Conservation (phyloP, 495 filamentous ascomycete species). For the Tirmania nivea region DNA sequence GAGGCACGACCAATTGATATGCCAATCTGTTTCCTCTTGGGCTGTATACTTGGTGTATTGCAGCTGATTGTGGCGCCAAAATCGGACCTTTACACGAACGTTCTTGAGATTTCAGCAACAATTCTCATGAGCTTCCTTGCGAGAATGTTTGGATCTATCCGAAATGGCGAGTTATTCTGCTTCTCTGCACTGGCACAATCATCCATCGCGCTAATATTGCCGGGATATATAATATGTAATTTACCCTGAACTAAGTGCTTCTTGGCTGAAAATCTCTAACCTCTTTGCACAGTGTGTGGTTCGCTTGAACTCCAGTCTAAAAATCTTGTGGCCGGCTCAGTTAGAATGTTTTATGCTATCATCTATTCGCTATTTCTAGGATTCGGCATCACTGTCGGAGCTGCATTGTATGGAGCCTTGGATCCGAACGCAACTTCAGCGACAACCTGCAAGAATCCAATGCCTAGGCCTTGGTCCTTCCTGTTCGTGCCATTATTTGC, state of each 20-base stretch:
- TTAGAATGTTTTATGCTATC: conserved; percentile 88
- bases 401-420: conserved; percentile 67
- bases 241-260: not conserved
- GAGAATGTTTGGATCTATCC: conserved; percentile 67
- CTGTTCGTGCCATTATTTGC: conserved; percentile 67
- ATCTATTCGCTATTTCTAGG: conserved; percentile 91
- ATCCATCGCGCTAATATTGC: conserved; percentile 77
- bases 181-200: conserved; percentile 84
- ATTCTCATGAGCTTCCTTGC: conserved; percentile 79
- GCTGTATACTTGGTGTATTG: conserved; percentile 57
- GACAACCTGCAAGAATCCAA: conserved; percentile 39
- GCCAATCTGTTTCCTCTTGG: conserved; percentile 68
- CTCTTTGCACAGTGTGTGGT: conserved; percentile 36
- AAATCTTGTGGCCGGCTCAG: conserved; percentile 70
- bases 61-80: conserved; percentile 61
- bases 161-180: conserved; percentile 52
- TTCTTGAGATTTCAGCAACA: conserved; percentile 77
- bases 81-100: conserved; percentile 64
- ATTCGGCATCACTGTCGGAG: conserved; percentile 92
- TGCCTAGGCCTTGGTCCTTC: conserved; percentile 39
- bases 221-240: conserved; percentile 55
- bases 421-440: conserved; percentile 54
- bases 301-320: conserved; percentile 72
- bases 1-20: conserved; percentile 69
- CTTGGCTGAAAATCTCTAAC: conserved; percentile 5